A percentile compares a stretch with the other conserved stretches of the same genome.
Evolutionary conservation across 116 monocot species (phyloP).

Genomic region (Zostera marina): DNA sequence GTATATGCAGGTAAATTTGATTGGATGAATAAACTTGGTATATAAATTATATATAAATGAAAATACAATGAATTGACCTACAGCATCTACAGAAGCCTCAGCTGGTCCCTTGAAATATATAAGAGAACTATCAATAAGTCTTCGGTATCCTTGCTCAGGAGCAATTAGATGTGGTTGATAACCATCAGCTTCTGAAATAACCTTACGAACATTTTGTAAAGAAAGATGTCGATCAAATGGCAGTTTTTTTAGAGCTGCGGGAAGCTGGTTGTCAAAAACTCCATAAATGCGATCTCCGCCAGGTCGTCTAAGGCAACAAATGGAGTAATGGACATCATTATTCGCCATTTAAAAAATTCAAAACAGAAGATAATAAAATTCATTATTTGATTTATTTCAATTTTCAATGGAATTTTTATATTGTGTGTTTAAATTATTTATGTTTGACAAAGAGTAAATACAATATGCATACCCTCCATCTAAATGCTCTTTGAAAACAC

Average conservation of each 20-base stretch:
- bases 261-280: slow-evolving; percentile 89
- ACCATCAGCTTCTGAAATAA: slow-evolving; percentile 97
- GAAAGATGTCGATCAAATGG: slow-evolving; percentile 97
- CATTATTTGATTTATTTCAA: no score
- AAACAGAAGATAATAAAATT: no score
- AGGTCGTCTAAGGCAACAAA: slow-evolving; percentile 45
- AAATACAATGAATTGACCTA: slow-evolving; percentile 13
- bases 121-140: slow-evolving; percentile 90
- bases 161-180: slow-evolving; percentile 97
- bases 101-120: slow-evolving; percentile 88
- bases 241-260: slow-evolving; percentile 87
- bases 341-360: no score
- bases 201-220: slow-evolving; percentile 69
- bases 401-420: no score
- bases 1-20: not conserved
- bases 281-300: slow-evolving; percentile 96
- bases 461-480: slow-evolving; percentile 72
- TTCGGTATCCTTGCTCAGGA: slow-evolving; percentile 96
- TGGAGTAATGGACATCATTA: not conserved
- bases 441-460: not conserved
- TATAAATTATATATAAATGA: not conserved
- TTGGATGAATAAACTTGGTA: not conserved
- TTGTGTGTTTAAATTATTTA: no score
- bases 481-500: slow-evolving; percentile 92
- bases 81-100: slow-evolving; percentile 97